Base-by-base conservation (phyloP, 345 rosid genomes). In the Pseudoturritis turrita region DNA sequence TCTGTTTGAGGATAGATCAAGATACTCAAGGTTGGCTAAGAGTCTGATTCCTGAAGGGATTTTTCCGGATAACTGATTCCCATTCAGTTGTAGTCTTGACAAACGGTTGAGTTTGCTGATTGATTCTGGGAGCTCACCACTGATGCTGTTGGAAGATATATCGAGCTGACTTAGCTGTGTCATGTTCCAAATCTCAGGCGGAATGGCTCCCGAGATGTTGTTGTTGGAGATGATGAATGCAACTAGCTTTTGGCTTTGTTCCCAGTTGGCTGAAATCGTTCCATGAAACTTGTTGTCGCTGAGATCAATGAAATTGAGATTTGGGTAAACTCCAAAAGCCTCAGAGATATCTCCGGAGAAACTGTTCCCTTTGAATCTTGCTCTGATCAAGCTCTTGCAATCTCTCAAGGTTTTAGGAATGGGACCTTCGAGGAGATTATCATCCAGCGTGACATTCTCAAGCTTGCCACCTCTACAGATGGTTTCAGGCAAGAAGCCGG, bases 231-330 rank as follows among this genome's bases (percentile, higher is more conserved):
- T 19, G 49, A 72, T 67, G 58, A 77, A 66, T 46, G 73, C 77
- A 25, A 62, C 69, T 17, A 81, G 83, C 65, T 36, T 73, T 60
- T 21, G 61, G 68, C 83, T 76, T 53, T 63, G 49, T 46, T 72
- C 77, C 82, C 84, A 81, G 17, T n/a, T 71, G 3, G 84, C 14
- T 51, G 87, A 73, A 39, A 83, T 49, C 26, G 19, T 10, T 12
- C 86, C 84, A n/a, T 73, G 70, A 31, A 83, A 83, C 37, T 13
- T 65, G 80, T 77, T 79, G 66, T 72, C 68, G 41, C 78, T 78
- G 62, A 83, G 64, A 44, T 81, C 83, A 44, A 81, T 76, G 71
- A 56, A 77, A 13, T 67, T 28, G 22, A 83, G 81, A 22, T 31
- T 44, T 0, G 87, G 83, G 46, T 78, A 77, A 39, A 54, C 57